These are phyloP conservation scores for Neurospora sp. DNA, from an alignment of 495 filamentous ascomycete genomes.

Conservation along the genomic window DNA sequence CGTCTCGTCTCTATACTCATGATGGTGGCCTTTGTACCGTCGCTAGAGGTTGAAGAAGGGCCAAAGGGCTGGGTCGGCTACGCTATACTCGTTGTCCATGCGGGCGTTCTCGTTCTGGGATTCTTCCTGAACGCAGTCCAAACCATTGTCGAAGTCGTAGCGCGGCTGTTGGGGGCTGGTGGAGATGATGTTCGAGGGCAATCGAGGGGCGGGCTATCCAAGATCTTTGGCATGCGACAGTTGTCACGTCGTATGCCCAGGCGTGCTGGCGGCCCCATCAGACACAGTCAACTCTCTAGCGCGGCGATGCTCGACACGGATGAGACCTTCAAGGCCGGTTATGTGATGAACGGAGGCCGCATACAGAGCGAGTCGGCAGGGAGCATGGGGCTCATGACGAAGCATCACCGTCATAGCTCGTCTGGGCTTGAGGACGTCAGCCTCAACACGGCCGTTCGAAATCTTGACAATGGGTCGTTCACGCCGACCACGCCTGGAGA, in stretches of 20 bases:
- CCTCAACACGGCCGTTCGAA: slow-evolving; percentile 26
- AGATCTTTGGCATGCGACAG: slow-evolving; percentile 89
- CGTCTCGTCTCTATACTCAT: slow-evolving; percentile 72
- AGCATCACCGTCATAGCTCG: slow-evolving; percentile 26
- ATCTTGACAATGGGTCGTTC: slow-evolving; percentile 39
- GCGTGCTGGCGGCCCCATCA: slow-evolving; percentile 43
- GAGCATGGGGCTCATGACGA: slow-evolving; percentile 64
- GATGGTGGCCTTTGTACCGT: slow-evolving; percentile 79
- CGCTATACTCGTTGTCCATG: slow-evolving; percentile 78
- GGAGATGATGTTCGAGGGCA: slow-evolving; percentile 59
- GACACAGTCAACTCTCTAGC: slow-evolving; percentile 70
- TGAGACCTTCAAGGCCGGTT: slow-evolving; percentile 54
- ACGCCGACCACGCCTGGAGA: slow-evolving; percentile 60
- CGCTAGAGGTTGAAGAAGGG: slow-evolving; percentile 62
- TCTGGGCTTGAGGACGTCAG: slow-evolving; percentile 34
- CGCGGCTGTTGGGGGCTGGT: slow-evolving; percentile 70
- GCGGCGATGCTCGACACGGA: slow-evolving; percentile 66
- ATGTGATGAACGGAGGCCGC: slow-evolving; percentile 50
- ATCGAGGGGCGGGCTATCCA: slow-evolving; percentile 77
- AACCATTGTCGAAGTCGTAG: slow-evolving; percentile 77
- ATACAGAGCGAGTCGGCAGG: slow-evolving; percentile 70
- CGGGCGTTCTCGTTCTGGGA: slow-evolving; percentile 76
- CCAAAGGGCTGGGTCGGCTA: slow-evolving; percentile 94
- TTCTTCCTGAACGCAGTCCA: slow-evolving; percentile 91
- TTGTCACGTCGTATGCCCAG: slow-evolving; percentile 65